Evolutionary conservation across 2,329 filamentous ascomycete genomes (phyloP), one percentile per base, ranked within the genome.

Genomic region (Neopestalotiopsis clavispora): DNA sequence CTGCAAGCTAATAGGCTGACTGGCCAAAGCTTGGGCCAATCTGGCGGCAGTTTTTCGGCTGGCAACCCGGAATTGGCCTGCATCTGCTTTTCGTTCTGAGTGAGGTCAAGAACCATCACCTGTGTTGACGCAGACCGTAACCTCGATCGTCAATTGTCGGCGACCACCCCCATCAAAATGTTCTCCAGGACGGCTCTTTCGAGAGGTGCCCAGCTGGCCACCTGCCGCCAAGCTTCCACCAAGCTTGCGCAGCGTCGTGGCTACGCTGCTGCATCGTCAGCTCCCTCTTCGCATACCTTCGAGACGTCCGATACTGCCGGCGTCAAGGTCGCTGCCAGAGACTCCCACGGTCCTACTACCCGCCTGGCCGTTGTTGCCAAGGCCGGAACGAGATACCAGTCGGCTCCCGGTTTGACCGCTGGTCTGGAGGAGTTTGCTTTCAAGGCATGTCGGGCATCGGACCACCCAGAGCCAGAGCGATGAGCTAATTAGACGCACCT

Each of bases 391-490:
- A 89, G 96, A 82, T 98, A 95, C 84, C 91, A 99, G 86, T 89
- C 93, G 72, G 87, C 93, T 74, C 96, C 96, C 72, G 96, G 96
- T 74, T 88, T 98, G 82, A 92, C 95, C 73, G 92, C 95, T 79
- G 95, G 92, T 69, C 89, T 99, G 74, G 93, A 96, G 86, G 93
- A 94, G 82, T 99, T 97, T 86, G 95, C 97, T 74, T 99, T 98
- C 90, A 97, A 97, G 93, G 96, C 76, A 83, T 71, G 68, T 70
- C 69, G 59, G n/a, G 20, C 60, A 57, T 68, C 65, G 56, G 58
- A 61, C 10, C 23, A n/a, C 42, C 10, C 23, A 28, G 23, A 52
- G 52, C 58, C 67, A 28, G 62, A 28, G 57, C 68, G 69, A 71
- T 76, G 79, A 85, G 84, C 84, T 87, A 86, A 87, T 84, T 83